Evolutionary conservation across 2,329 filamentous ascomycete genomes (phyloP), one percentile per base, ranked within the genome.

Genomic region (Albifimbria verrucaria): DNA sequence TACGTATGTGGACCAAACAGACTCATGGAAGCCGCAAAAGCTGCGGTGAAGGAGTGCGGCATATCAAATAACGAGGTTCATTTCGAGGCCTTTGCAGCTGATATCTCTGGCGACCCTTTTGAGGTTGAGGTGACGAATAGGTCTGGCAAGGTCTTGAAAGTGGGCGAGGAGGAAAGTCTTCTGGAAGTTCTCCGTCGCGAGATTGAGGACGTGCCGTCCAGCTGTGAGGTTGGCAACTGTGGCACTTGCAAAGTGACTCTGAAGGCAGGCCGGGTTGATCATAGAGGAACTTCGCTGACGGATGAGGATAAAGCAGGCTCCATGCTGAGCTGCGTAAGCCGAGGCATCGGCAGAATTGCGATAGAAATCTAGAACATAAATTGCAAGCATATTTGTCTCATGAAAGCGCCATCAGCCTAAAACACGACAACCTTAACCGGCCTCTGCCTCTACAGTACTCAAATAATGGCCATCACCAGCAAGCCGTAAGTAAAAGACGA

Each of bases 1-100:
- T 87, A 86, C 62, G 77, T 81, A 22, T 88, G 84, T 62, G 85
- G 85, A 0, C 83, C 85, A 0, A 59, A 63, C 9, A 72, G 78
- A 7, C 75, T 88, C 68, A 81, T 86, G 72, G 75, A 80, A 6
- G 78, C 77, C 43, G 77, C 79, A 0, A 63, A 62, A 20, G 59
- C 59, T 2, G 73, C 73, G 12, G 76, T 77, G 0, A 67, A 68
- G 9, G 65, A 65, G 7, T 68, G 69, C 9, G 71, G 74, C 0
- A 69, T 87, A 0, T 64, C 72, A 0, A 69, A 76, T 2, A 69
- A 74, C 1, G 80, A 83, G 41, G 71, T 86, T 1, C 83, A 87
- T 63, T 82, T 78, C 53, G 85, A 88, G 64, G 77, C 79, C 0
- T 88, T 87, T 55, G 69, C 71, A 2, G 77, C 79, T 1, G 74